A percentile compares a stretch with the other conserved stretches of the same genome.
These are phyloP conservation scores for Dendrobium catenatum DNA, from an alignment of 106 monocot species.

Conservation along the genomic window DNA sequence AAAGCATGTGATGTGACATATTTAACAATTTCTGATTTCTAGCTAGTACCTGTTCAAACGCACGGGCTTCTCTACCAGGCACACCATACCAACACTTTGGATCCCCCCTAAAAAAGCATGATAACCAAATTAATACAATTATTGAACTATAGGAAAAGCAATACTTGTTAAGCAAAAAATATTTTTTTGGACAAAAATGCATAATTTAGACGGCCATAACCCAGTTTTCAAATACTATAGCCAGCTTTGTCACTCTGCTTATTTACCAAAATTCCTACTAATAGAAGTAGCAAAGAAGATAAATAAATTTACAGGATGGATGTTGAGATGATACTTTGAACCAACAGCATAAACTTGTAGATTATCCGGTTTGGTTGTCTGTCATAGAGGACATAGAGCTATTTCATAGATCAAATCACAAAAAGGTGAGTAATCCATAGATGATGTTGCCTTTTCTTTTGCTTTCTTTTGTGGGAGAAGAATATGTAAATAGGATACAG, in stretches of 20 bases:
- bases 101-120: constrained; percentile 59
- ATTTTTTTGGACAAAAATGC: background rate
- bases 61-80: constrained; percentile 61
- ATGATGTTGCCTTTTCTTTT: background rate
- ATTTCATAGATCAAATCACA: background rate
- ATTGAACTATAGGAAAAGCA: background rate
- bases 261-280: background rate
- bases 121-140: constrained; percentile 7
- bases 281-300: background rate
- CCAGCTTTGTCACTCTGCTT: background rate
- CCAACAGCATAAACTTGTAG: background rate
- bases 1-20: background rate
- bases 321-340: background rate
- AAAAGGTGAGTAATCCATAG: background rate
- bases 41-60: constrained; percentile 73
- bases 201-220: background rate
- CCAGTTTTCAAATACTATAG: background rate
- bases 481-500: background rate
- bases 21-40: background rate
- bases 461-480: background rate
- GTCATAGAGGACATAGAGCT: background rate
- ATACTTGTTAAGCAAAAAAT: background rate
- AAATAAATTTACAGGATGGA: background rate
- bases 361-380: background rate
- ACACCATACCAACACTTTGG: constrained; percentile 93